Evolutionary conservation across 2,329 filamentous ascomycete genomes (phyloP).

Genomic region (Epichloe coenophiala): DNA sequence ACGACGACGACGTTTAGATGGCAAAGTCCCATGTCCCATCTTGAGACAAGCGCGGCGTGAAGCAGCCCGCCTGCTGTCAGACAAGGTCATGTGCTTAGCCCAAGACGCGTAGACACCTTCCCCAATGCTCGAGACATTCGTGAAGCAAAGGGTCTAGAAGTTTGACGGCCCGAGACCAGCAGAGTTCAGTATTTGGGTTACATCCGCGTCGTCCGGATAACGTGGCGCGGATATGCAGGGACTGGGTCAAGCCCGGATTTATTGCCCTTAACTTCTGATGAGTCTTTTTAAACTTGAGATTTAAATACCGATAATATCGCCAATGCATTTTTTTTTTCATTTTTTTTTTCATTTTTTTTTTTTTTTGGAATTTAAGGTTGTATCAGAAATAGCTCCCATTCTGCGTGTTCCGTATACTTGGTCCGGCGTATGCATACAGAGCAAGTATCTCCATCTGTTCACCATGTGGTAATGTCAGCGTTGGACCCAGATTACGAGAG

Average conservation of each 20-base stretch:
- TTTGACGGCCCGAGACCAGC: neutral
- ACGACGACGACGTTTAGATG: neutral
- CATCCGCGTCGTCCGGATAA: neutral
- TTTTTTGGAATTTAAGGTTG: no score
- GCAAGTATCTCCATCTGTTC: neutral
- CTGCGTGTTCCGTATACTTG: neutral
- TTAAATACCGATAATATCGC: no score
- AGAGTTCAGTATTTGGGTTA: neutral
- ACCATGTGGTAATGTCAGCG: neutral
- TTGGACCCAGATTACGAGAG: neutral
- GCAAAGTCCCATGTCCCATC: neutral
- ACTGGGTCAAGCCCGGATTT: no score
- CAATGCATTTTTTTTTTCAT: no score
- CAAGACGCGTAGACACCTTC: neutral
- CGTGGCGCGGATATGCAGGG: no score
- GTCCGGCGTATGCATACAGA: neutral
- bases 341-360: no score
- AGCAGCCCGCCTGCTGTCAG: neutral
- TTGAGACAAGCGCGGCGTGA: neutral
- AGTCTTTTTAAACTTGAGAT: no score
- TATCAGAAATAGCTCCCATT: neutral
- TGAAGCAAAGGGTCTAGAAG: neutral
- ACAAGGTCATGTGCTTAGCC: neutral
- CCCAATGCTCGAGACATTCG: no score
- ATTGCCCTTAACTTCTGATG: no score